These are phyloP conservation scores for Kazachstania sp. DNA, from an alignment of 1,139 yeast genomes.

Conservation along the genomic window DNA sequence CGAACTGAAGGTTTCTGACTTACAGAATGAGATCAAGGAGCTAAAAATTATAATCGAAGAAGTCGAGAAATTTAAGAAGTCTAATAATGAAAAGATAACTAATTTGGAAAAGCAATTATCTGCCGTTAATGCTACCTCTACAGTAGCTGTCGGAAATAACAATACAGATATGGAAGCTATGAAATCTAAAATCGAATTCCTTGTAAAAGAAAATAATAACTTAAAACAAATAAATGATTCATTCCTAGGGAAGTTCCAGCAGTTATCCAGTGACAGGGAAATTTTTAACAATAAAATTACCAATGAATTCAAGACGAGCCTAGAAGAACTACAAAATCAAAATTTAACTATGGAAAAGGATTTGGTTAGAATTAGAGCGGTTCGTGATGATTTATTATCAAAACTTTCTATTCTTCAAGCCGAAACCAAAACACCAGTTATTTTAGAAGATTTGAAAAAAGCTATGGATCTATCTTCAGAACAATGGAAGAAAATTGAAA, in stretches of 20 bases:
- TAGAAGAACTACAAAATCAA: slow-evolving; percentile 35
- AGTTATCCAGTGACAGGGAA: slow-evolving; percentile 32
- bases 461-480: slow-evolving; percentile 38
- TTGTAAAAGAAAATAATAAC: slow-evolving; percentile 28
- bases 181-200: slow-evolving; percentile 21
- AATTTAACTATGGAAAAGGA: slow-evolving; percentile 50
- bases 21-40: slow-evolving; percentile 28
- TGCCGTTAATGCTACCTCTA: slow-evolving; percentile 17
- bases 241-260: slow-evolving; percentile 34
- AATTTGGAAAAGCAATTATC: slow-evolving; percentile 35
- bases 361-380: slow-evolving; percentile 68
- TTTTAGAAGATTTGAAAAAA: slow-evolving; percentile 38
- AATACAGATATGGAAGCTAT: slow-evolving; percentile 17
- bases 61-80: slow-evolving; percentile 18
- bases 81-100: slow-evolving; percentile 18
- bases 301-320: slow-evolving; percentile 35
- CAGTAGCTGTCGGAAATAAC: slow-evolving; percentile 23
- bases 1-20: slow-evolving; percentile 20
- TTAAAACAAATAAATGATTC: slow-evolving; percentile 31
- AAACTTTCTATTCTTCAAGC: slow-evolving; percentile 55
- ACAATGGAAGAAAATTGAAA: slow-evolving; percentile 39
- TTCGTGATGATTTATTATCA: slow-evolving; percentile 71
- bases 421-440: slow-evolving; percentile 38
- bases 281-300: slow-evolving; percentile 23
- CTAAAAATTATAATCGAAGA: slow-evolving; percentile 21